These are phyloP conservation scores for Lathyrus sativus DNA, from an alignment of 306 rosid species.

Conservation along the genomic window DNA sequence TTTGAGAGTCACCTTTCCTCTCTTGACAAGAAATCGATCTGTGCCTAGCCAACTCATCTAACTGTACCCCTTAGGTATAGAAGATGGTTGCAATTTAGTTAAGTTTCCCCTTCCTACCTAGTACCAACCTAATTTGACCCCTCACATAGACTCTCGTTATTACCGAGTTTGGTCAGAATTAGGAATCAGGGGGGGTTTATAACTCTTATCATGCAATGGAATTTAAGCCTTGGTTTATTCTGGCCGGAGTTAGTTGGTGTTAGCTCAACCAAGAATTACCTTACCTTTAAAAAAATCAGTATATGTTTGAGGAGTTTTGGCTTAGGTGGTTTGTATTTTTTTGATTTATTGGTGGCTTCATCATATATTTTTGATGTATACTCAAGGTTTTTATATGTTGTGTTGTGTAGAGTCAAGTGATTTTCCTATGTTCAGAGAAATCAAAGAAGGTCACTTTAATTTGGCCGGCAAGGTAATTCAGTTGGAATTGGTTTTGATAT, in stretches of 20 bases:
- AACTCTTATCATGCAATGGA: background rate
- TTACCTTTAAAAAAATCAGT: no score
- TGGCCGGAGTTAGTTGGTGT: background rate
- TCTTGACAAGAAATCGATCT: background rate
- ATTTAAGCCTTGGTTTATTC: background rate
- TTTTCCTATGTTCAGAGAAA: conserved; percentile 47
- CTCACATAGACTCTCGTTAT: background rate
- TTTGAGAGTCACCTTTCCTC: background rate
- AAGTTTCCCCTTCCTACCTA: background rate
- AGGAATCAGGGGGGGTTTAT: background rate
- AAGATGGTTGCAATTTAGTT: background rate
- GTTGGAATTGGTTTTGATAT: conserved; percentile 7
- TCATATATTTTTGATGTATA: conserved; percentile 20
- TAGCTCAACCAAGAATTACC: no score
- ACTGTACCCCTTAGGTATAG: background rate
- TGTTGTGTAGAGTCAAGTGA: conserved; percentile 48
- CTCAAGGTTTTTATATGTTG: conserved; percentile 9
- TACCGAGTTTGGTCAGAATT: background rate
- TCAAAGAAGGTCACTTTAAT: conserved; percentile 51
- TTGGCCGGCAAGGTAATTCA: conserved; percentile 74
- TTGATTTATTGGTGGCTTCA: conserved; percentile 2
- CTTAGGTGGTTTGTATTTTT: background rate
- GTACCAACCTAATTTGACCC: background rate
- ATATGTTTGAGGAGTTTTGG: background rate
- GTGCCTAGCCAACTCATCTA: background rate